These are phyloP conservation scores for Pelargonium australe DNA, from an alignment of 441 rosid genomes.

Conservation along the genomic window DNA sequence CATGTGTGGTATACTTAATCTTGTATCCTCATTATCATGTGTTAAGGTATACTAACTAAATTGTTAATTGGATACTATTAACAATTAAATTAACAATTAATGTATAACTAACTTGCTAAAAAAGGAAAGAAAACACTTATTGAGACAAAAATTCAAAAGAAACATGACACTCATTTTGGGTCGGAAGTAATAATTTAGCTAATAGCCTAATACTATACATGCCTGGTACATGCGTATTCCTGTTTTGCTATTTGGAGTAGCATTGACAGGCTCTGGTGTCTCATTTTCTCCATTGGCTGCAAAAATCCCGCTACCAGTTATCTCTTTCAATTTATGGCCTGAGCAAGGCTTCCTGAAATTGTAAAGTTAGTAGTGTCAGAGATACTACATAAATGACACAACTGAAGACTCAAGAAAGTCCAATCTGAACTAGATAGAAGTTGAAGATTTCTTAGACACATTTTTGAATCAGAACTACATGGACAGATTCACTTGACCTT, in stretches of 20 bases:
- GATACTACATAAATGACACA: too few species aligned
- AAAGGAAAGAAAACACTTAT: too few species aligned
- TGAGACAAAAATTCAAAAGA: too few species aligned
- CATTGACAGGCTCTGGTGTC: constrained; percentile 40
- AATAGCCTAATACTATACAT: neutral
- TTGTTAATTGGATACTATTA: too few species aligned
- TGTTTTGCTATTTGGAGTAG: constrained; percentile 42
- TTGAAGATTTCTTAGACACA: neutral
- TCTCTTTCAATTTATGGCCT: constrained; percentile 87
- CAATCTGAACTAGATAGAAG: neutral
- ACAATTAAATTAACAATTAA: neutral
- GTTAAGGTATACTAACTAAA: too few species aligned
- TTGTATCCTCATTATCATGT: too few species aligned
- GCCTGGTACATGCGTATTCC: constrained; percentile 80
- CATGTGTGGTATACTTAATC: too few species aligned
- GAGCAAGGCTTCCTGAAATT: constrained; percentile 84
- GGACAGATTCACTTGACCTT: neutral
- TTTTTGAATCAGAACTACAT: neutral
- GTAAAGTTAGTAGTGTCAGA: constrained; percentile 12
- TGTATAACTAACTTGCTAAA: too few species aligned
- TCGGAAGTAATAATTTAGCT: too few species aligned
- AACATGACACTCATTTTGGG: too few species aligned
- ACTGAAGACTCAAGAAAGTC: too few species aligned
- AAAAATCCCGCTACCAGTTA: constrained; percentile 92
- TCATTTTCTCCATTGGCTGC: constrained; percentile 50